Percentiles rank a stretch among this genome's conserved stretches.
Conservation (phyloP, 495 filamentous ascomycete species). For the Neurospora sp. region DNA sequence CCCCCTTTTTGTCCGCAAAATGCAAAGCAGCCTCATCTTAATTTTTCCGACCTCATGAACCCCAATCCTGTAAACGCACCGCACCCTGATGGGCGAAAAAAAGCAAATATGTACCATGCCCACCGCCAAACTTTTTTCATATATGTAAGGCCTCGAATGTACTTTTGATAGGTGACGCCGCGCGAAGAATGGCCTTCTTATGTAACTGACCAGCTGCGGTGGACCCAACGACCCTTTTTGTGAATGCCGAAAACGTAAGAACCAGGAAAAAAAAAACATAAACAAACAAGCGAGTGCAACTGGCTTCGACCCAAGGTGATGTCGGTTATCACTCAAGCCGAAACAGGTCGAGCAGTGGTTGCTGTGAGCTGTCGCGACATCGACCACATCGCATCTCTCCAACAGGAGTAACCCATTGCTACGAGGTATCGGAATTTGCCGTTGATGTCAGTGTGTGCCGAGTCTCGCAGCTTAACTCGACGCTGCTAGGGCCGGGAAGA, state of each 20-base stretch:
- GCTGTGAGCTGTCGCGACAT: not conserved
- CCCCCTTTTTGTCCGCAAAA: conserved; percentile 13
- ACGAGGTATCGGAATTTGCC: not conserved
- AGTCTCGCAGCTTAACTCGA: not conserved
- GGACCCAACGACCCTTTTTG: conserved; percentile 10
- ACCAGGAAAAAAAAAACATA: not conserved
- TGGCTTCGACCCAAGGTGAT: not conserved
- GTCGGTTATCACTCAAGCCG: not conserved
- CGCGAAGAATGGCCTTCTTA: not conserved
- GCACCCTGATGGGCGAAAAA: conserved; percentile 5
- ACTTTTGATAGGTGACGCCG: not conserved
- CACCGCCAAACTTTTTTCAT: conserved; percentile 18
- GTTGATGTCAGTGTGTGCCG: not conserved
- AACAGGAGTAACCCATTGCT: not conserved
- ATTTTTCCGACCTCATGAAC: conserved; percentile 18
- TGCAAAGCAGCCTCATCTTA: conserved; percentile 5
- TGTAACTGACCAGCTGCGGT: not conserved
- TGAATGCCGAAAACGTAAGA: not conserved
- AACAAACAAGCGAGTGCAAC: not conserved
- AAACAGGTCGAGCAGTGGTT: not conserved
- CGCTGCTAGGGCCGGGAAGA: not conserved
- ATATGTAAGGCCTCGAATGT: not conserved
- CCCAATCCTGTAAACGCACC: conserved; percentile 6
- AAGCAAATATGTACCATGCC: conserved; percentile 16
- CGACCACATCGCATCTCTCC: not conserved